Percentiles rank a stretch among this genome's conserved stretches.
Conservation (phyloP, 352 stramenopile genomes). For the Pythium rishiriense region DNA sequence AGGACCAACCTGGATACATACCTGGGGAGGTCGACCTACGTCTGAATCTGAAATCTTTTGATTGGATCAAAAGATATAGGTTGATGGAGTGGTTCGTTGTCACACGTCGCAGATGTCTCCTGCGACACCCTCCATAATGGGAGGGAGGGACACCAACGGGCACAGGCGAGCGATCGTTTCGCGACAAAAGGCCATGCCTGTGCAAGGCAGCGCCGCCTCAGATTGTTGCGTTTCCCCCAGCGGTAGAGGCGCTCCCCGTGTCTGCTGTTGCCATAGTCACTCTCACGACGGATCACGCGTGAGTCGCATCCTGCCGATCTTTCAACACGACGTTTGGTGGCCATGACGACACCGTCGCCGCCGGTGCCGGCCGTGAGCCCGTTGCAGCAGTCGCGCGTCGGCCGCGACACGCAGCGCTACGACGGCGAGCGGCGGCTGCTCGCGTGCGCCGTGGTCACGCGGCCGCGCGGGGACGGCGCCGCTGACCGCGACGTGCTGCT, state of each 20-base stretch:
- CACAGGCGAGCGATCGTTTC: neutral
- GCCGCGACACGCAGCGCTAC: conserved; percentile 69
- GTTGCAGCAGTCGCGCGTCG: conserved; percentile 52
- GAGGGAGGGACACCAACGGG: neutral
- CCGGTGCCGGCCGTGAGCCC: conserved; percentile 13
- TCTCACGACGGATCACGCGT: neutral
- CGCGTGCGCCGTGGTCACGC: conserved; percentile 49
- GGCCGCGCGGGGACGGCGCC: conserved; percentile 1
- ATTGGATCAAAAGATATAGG: too few relatives aligned
- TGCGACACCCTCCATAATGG: too few relatives aligned
- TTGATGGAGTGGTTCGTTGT: too few relatives aligned
- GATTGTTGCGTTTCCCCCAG: neutral
- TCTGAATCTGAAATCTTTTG: too few relatives aligned
- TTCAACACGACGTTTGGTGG: neutral
- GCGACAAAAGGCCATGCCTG: neutral
- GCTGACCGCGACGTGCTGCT: conserved; percentile 58
- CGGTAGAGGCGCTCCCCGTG: neutral
- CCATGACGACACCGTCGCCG: neutral
- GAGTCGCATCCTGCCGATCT: neutral
- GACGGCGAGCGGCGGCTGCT: conserved; percentile 57
- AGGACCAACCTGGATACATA: too few relatives aligned
- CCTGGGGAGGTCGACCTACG: too few relatives aligned
- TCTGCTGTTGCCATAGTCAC: neutral
- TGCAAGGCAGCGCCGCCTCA: neutral
- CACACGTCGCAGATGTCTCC: neutral